Percentiles rank a stretch among this genome's conserved stretches.
Conservation (phyloP, 345 rosid species). For the Gossypium stocksii region DNA sequence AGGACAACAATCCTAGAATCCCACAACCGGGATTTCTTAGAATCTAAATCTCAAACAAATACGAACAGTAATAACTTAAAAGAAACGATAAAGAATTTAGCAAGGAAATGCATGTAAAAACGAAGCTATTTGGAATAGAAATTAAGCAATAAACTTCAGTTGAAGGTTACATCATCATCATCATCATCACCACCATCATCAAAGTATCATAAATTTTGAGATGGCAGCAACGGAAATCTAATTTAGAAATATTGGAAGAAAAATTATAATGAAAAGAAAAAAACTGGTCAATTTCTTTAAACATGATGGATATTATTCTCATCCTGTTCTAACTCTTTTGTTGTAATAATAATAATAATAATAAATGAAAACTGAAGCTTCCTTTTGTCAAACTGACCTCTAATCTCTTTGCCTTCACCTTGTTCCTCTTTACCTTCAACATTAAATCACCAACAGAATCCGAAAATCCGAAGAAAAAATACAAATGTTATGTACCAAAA, state of each 20-base stretch:
- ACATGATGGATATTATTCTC: constrained; percentile 32
- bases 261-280: constrained; percentile 7
- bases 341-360: constrained; percentile 42
- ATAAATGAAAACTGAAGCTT: constrained; percentile 40
- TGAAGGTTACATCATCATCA: constrained; percentile 36
- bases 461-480: constrained; percentile 2
- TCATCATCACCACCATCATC: constrained; percentile 13
- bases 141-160: neutral
- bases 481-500: constrained; percentile 45
- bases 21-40: too few species aligned
- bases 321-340: constrained; percentile 31
- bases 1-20: too few species aligned
- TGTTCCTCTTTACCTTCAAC: constrained; percentile 24
- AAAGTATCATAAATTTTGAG: constrained; percentile 20
- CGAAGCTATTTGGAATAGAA: too few species aligned
- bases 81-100: too few species aligned
- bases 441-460: constrained; percentile 23
- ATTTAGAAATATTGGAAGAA: constrained; percentile 24
- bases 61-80: too few species aligned
- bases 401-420: constrained; percentile 18
- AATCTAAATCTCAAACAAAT: too few species aligned
- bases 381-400: constrained; percentile 24
- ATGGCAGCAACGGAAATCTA: neutral
- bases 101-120: too few species aligned
- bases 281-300: constrained; percentile 27